Conservation (phyloP, 345 rosid genomes). For the Tarenaya hassleriana region DNA sequence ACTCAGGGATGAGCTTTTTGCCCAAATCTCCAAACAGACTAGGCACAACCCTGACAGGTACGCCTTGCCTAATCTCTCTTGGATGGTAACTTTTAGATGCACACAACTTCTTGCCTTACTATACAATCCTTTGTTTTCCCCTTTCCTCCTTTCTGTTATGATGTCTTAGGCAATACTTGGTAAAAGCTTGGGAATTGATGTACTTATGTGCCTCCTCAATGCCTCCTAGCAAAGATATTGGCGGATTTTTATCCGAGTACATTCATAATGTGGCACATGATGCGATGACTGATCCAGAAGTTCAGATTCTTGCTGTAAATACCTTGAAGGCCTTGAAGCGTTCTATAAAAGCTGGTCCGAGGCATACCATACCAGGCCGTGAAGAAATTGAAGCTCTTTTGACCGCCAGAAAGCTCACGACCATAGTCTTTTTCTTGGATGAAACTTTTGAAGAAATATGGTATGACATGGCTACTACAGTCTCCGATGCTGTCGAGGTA, state of each 20-base stretch:
- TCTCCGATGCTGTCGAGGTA: slow-evolving; percentile 98
- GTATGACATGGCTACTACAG: slow-evolving; percentile 94
- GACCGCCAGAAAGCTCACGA: slow-evolving; percentile 79
- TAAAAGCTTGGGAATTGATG: slow-evolving; percentile 95
- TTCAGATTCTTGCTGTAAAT: slow-evolving; percentile 67
- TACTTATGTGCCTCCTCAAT: slow-evolving; percentile 90
- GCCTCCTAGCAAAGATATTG: slow-evolving; percentile 98
- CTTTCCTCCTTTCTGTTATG: neutral
- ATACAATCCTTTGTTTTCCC: neutral
- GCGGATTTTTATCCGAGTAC: slow-evolving; percentile 88
- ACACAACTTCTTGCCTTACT: neutral
- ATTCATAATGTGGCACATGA: slow-evolving; percentile 75
- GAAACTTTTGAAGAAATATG: slow-evolving; percentile 98
- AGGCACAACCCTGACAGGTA: slow-evolving; percentile 90
- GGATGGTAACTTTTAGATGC: neutral
- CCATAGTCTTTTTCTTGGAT: slow-evolving; percentile 90
- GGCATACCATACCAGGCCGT: slow-evolving; percentile 80
- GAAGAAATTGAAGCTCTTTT: slow-evolving; percentile 95
- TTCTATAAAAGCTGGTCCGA: slow-evolving; percentile 92
- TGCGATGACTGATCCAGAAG: slow-evolving; percentile 57
- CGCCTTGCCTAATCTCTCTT: slow-evolving; percentile 15
- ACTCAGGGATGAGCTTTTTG: slow-evolving; percentile 95
- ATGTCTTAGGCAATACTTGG: slow-evolving; percentile 58
- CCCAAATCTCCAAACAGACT: slow-evolving; percentile 93
- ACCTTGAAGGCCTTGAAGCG: slow-evolving; percentile 84